phyloP scores from a whole-genome alignment of 2,329 filamentous ascomycete species.

The Aspergillus costaricaensis region DNA sequence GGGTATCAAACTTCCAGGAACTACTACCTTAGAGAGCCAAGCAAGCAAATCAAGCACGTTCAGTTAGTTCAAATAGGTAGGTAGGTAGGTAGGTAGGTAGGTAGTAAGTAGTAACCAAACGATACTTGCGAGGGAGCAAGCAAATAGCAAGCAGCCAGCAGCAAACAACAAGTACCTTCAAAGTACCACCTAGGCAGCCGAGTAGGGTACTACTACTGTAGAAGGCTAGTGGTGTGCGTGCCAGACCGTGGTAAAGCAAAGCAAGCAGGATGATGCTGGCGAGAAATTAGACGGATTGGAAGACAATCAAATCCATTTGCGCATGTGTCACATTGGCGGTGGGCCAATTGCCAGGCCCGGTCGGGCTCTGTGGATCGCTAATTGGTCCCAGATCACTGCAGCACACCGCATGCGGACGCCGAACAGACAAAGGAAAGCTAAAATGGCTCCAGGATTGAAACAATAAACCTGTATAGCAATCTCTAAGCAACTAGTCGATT shows the following conservation, averaged over 20 bases:
- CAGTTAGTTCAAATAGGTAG: too few species aligned
- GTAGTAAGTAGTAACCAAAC: neutral
- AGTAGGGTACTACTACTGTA: too few species aligned
- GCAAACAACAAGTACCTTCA: neutral
- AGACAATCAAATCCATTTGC: constrained; percentile 7
- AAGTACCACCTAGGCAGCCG: too few species aligned
- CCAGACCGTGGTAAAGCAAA: neutral
- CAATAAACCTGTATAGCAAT: constrained; percentile 11
- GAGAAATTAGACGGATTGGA: neutral
- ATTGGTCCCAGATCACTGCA: constrained; percentile 5
- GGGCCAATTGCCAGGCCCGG: neutral
- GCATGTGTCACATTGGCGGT: constrained; percentile 9
- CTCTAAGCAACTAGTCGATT: neutral
- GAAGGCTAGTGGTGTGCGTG: too few species aligned
- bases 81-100: too few species aligned
- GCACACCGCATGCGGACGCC: constrained; percentile 32
- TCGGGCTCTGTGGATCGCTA: neutral
- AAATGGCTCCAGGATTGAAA: constrained; percentile 20
- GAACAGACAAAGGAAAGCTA: constrained; percentile 37
- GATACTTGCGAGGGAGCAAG: neutral
- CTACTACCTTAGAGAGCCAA: neutral
- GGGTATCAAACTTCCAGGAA: neutral
- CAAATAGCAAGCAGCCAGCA: neutral
- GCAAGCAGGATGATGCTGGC: neutral
- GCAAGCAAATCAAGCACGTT: neutral